A percentile compares a stretch with the other conserved stretches of the same genome.
phyloP scores from a whole-genome alignment of 305 asterid species.

The Solanum hybrid region DNA sequence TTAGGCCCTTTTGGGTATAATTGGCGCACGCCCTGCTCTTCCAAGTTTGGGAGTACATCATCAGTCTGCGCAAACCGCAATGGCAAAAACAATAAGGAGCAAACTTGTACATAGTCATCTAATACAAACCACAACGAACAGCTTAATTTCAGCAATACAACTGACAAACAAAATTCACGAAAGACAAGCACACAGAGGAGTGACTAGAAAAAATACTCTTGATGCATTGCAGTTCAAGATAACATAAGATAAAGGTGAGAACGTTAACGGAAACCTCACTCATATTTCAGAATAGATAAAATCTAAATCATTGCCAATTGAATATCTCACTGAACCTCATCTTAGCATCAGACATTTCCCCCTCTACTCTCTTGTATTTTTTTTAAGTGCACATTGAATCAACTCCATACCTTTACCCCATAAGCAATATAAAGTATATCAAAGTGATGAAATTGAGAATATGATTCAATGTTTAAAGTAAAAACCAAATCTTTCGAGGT shows the following conservation, averaged over 20 bases:
- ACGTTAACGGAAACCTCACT: not conserved
- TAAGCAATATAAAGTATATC: not conserved
- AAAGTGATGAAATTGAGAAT: not conserved
- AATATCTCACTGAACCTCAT: not conserved
- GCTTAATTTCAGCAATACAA: not conserved
- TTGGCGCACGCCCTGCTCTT: conserved; percentile 92
- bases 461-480: not conserved
- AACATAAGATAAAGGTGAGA: not conserved
- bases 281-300: not conserved
- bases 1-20: conserved; percentile 77
- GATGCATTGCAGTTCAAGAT: not conserved
- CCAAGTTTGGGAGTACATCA: conserved; percentile 81
- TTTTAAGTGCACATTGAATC: not conserved
- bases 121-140: not conserved
- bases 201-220: not conserved
- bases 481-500: not conserved
- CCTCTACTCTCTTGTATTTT: not conserved
- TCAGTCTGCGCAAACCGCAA: conserved; percentile 48
- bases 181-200: not conserved
- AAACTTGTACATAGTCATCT: not conserved
- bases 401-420: not conserved
- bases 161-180: not conserved
- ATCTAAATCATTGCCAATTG: not conserved
- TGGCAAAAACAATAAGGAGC: not conserved
- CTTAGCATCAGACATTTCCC: not conserved